A percentile compares a stretch with the other conserved stretches of the same genome.
phyloP scores from a whole-genome alignment of 257 asterid species.

The Gentiana macrophylla region DNA sequence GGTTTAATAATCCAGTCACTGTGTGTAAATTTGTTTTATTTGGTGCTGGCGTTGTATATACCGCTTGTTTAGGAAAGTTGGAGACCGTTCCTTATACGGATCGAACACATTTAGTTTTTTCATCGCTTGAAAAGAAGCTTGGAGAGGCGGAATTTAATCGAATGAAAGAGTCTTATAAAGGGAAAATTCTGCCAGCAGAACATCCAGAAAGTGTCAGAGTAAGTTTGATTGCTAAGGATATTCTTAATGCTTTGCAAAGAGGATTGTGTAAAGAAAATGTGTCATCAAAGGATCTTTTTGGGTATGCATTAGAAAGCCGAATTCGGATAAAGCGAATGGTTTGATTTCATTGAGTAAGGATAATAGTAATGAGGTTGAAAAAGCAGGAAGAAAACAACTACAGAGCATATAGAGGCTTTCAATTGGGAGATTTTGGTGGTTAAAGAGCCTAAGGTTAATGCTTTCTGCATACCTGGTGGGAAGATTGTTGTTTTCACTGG shows the following conservation, averaged over 20 bases:
- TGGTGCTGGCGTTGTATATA: slow-evolving; percentile 56
- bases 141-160: slow-evolving; percentile 60
- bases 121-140: slow-evolving; percentile 51
- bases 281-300: slow-evolving; percentile 46
- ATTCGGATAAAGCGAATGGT: slow-evolving; percentile 17
- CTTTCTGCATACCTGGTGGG: slow-evolving; percentile 87
- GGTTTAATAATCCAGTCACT: slow-evolving; percentile 57
- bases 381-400: slow-evolving; percentile 46
- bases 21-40: slow-evolving; percentile 27
- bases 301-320: slow-evolving; percentile 35
- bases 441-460: slow-evolving; percentile 62
- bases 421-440: slow-evolving; percentile 92
- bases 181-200: slow-evolving; percentile 70
- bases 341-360: slow-evolving; percentile 26
- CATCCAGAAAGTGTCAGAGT: slow-evolving; percentile 88
- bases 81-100: slow-evolving; percentile 87
- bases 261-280: slow-evolving; percentile 69
- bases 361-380: slow-evolving; percentile 71
- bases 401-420: slow-evolving; percentile 65
- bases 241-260: slow-evolving; percentile 67
- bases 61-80: slow-evolving; percentile 62
- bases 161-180: slow-evolving; percentile 39
- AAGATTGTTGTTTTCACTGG: slow-evolving; percentile 94
- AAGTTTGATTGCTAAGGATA: slow-evolving; percentile 49
- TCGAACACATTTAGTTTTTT: slow-evolving; percentile 72